Percentiles rank a stretch among this genome's conserved stretches.
Evolutionary conservation across 164 flowering plant species (phyloP).

Genomic region (Litsea cubeba): DNA sequence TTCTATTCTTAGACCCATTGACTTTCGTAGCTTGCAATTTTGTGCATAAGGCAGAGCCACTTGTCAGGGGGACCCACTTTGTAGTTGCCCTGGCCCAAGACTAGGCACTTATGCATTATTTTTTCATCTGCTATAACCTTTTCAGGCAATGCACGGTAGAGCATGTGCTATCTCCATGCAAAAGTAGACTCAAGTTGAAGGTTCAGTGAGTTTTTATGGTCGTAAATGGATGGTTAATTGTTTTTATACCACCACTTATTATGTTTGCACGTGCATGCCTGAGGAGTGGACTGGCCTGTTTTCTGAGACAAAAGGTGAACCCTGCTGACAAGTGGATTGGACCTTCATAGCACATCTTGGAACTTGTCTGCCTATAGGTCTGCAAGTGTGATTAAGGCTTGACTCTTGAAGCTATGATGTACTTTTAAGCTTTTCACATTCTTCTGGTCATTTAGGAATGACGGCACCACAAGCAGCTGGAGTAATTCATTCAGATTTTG

Average conservation of each 20-base stretch:
- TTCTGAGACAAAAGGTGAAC: not conserved
- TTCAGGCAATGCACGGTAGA: too few relatives aligned
- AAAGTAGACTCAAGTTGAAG: too few relatives aligned
- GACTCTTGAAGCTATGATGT: not conserved
- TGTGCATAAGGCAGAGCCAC: not conserved
- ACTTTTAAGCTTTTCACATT: not conserved
- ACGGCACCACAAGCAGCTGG: slow-evolving; percentile 99
- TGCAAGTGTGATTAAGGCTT: not conserved
- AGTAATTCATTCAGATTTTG: slow-evolving; percentile 96
- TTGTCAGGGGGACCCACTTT: not conserved
- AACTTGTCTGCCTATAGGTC: not conserved
- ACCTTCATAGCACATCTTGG: not conserved
- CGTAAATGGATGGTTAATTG: too few relatives aligned
- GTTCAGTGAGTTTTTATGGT: too few relatives aligned
- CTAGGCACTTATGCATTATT: not conserved
- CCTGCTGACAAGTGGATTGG: not conserved
- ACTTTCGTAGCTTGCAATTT: not conserved
- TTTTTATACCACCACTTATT: not conserved
- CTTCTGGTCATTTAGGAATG: slow-evolving; percentile 57
- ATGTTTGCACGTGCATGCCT: not conserved
- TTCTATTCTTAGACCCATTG: not conserved
- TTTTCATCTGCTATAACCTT: not conserved
- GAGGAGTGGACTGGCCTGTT: not conserved
- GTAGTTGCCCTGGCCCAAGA: not conserved
- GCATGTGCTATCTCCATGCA: too few relatives aligned